Conservation (phyloP, 2,329 filamentous ascomycete species). For the Fusarium sublunatum region DNA sequence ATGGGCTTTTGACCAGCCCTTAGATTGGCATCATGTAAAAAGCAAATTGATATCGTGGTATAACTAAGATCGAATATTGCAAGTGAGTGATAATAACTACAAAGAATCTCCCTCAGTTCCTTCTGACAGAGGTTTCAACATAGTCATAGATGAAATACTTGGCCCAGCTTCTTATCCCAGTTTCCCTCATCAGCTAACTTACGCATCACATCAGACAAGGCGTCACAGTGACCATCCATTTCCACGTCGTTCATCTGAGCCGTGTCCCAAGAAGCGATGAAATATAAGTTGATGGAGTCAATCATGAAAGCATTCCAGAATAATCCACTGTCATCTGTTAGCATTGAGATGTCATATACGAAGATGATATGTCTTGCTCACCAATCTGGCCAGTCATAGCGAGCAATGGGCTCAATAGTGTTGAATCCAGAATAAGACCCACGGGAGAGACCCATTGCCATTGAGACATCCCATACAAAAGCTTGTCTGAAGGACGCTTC, state of each 20-base stretch:
- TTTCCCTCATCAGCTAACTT: slow-evolving; percentile 43
- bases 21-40: not conserved
- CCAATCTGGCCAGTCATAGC: slow-evolving; percentile 55
- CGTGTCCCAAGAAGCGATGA: slow-evolving; percentile 56
- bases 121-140: not conserved
- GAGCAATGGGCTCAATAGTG: slow-evolving; percentile 46
- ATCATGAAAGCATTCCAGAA: slow-evolving; percentile 56
- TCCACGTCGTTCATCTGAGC: slow-evolving; percentile 52
- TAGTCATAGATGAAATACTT: slow-evolving; percentile 42
- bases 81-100: not conserved
- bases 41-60: not conserved
- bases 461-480: slow-evolving; percentile 54
- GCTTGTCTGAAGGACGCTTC: slow-evolving; percentile 53
- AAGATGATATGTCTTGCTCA: slow-evolving; percentile 35
- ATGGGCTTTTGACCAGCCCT: not conserved
- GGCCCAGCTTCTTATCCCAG: slow-evolving; percentile 45
- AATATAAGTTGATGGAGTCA: slow-evolving; percentile 49
- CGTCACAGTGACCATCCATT: slow-evolving; percentile 48
- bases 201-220: slow-evolving; percentile 48
- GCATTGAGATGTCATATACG: not conserved
- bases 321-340: slow-evolving; percentile 46
- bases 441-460: slow-evolving; percentile 43
- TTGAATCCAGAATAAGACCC: slow-evolving; percentile 35
- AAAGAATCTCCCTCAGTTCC: not conserved
- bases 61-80: not conserved